Conservation (phyloP, 192 early-diverging fungal genomes). For the Chytriomyces hyalinus region DNA sequence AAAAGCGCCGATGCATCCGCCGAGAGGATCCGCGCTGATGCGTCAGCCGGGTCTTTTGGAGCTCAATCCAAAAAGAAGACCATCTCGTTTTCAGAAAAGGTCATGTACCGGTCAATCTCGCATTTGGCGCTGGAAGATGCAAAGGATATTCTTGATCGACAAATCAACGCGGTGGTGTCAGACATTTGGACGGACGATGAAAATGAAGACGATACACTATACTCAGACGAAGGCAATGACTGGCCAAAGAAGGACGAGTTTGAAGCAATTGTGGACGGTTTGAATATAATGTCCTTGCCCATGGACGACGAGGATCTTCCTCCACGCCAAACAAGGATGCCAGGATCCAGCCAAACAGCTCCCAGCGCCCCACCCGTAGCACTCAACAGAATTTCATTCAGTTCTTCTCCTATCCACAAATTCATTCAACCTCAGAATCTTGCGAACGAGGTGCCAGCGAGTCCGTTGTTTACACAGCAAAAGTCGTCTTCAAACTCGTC, state of each 20-base stretch:
- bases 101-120: slow-evolving; percentile 32
- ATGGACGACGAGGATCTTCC: slow-evolving; percentile 20
- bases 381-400: slow-evolving; percentile 9
- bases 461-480: not conserved
- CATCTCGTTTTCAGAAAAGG: slow-evolving; percentile 33
- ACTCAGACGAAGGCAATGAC: slow-evolving; percentile 24
- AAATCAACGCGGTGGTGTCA: not conserved
- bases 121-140: slow-evolving; percentile 2
- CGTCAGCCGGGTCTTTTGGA: not conserved
- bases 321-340: not conserved
- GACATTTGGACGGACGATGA: slow-evolving; percentile 31
- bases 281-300: slow-evolving; percentile 27
- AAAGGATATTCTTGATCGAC: not conserved
- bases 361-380: not conserved
- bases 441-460: not conserved
- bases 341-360: not conserved
- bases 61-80: slow-evolving; percentile 21
- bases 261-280: slow-evolving; percentile 27
- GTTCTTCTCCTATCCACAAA: slow-evolving; percentile 7
- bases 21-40: not conserved
- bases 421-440: slow-evolving; percentile 6
- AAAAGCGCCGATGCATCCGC: not conserved
- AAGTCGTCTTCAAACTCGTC: not conserved
- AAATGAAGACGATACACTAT: slow-evolving; percentile 1
- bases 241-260: slow-evolving; percentile 28